Conservation (phyloP, 192 early-diverging fungal genomes). For the Coemansia sp. region DNA sequence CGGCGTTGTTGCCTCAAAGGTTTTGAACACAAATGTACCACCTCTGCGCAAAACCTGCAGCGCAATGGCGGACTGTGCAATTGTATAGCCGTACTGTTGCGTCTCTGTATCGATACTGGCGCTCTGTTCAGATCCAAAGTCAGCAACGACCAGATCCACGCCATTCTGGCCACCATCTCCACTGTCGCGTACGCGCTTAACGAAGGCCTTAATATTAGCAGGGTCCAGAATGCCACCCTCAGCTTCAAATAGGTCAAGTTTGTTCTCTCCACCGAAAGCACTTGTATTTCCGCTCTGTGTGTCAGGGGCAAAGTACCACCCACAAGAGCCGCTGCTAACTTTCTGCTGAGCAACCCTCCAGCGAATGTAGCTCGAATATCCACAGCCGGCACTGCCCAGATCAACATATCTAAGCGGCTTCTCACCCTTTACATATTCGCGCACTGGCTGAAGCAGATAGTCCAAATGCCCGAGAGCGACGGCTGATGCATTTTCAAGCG, state of each 20-base stretch:
- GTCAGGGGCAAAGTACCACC: constrained; percentile 35
- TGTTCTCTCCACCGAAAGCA: not conserved
- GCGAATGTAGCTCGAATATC: constrained; percentile 31
- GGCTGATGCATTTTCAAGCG: constrained; percentile 11
- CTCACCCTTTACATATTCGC: constrained; percentile 15
- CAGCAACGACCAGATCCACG: constrained; percentile 43
- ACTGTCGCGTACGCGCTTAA: constrained; percentile 11
- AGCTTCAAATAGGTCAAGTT: not conserved
- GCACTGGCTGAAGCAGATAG: constrained; percentile 15
- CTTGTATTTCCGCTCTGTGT: not conserved
- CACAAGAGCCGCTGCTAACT: not conserved
- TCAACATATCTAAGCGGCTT: constrained; percentile 24
- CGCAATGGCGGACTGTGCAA: constrained; percentile 32
- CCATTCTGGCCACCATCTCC: not conserved
- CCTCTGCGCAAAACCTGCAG: constrained; percentile 20
- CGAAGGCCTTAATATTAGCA: constrained; percentile 24
- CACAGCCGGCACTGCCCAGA: constrained; percentile 18
- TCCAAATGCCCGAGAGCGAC: constrained; percentile 34
- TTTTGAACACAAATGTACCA: constrained; percentile 43
- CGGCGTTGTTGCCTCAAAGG: constrained; percentile 26
- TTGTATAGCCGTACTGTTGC: constrained; percentile 22
- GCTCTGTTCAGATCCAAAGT: constrained; percentile 3
- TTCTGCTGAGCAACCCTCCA: constrained; percentile 14
- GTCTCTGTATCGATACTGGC: constrained; percentile 13
- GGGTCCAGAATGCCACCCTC: constrained; percentile 11